Evolutionary conservation across 2,329 filamentous ascomycete genomes (phyloP).

Genomic region (Xylaria sp.): DNA sequence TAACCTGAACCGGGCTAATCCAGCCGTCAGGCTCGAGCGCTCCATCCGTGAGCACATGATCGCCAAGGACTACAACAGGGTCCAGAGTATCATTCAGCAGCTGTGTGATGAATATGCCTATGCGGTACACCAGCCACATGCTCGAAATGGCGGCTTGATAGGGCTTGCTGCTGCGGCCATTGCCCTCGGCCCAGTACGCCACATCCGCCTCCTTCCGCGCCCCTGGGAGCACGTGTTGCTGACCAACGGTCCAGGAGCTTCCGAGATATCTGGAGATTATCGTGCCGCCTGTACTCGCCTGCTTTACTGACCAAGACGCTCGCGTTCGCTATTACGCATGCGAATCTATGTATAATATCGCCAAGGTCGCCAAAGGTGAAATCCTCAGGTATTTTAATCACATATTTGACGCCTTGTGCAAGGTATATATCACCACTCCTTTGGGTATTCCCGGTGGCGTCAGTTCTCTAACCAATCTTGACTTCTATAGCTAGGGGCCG

Average conservation of each 20-base stretch:
- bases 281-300: constrained; percentile 93
- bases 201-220: constrained; percentile 5
- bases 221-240: constrained; percentile 24
- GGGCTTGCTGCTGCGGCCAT: constrained; percentile 95
- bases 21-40: constrained; percentile 75
- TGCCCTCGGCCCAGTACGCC: constrained; percentile 82
- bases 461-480: neutral
- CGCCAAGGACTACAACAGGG: constrained; percentile 76
- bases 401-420: constrained; percentile 96
- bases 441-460: neutral
- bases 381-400: constrained; percentile 97
- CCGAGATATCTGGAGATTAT: constrained; percentile 91
- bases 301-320: constrained; percentile 97
- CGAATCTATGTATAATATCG: constrained; percentile 99
- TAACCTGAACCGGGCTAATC: constrained; percentile 17
- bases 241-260: constrained; percentile 68
- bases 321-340: constrained; percentile 97
- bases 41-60: constrained; percentile 84
- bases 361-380: constrained; percentile 98
- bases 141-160: constrained; percentile 93
- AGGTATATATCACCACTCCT: constrained; percentile 59
- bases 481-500: constrained; percentile 77
- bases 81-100: constrained; percentile 90
- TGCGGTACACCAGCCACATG: constrained; percentile 94
- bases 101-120: constrained; percentile 98